Base-by-base conservation (phyloP, 179 eudicot genomes). In the Silene noctiflora region DNA sequence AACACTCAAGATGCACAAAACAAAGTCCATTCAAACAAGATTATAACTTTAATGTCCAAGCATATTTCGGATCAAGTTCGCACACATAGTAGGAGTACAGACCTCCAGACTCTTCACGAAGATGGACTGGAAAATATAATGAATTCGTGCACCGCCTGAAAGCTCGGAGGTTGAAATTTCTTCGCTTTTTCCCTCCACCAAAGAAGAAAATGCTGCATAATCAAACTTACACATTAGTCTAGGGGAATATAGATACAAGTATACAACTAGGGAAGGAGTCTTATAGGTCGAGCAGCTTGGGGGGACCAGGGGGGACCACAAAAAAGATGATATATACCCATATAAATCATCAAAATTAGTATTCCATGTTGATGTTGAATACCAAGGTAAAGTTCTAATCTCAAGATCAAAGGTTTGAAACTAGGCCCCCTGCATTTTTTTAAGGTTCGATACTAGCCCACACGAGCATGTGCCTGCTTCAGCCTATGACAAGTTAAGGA, bases 61-160 rank as follows among this genome's bases (percentile, higher is more conserved):
- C 13, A 51, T 20, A 19, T 63, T 59, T 33, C 67, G 63, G n/a
- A 64, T 14, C n/a, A 14, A 11, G 31, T 55, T 24, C 64, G 58
- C 20, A 29, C n/a, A 68, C 19, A 72, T 33, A 39, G 29, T n/a
- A 64, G 65, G 56, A 79, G 62, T 70, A 21, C 73, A 63, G 69
- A 85, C 90, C 91, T 88, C 91, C 74, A 89, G 84, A 72, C 83
- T 82, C 78, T 79, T 85, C 61, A 86, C 89, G 82, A 86, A 88
- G 73, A 88, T 88, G 46, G 88, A 86, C 79, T 88, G 91, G 72
- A 88, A 88, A 61, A 88, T 88, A 65, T 79, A 84, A 73, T 87
- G 90, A 77, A 88, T 84, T 73, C 91, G 78, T 56, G 92, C 92
- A 60, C 92, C 92, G 46, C 90, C 92, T 4, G 85, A 84, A 80